These are phyloP conservation scores for Raddia guianensis DNA, from an alignment of 176 grass and related monocot genomes.

Conservation along the genomic window DNA sequence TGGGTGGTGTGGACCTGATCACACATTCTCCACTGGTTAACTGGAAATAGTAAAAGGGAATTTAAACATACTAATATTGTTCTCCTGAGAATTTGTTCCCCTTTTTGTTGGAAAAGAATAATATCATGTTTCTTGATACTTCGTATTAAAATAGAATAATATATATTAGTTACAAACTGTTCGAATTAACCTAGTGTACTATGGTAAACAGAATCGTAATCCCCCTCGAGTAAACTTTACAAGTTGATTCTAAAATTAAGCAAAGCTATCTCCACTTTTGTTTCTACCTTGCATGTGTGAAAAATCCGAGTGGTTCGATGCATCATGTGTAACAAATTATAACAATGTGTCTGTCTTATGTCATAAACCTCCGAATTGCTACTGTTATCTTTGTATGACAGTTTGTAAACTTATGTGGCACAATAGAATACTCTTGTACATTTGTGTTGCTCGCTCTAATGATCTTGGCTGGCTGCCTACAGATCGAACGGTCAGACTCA, in stretches of 20 bases:
- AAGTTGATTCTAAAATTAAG: not conserved
- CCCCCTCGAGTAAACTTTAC: not conserved
- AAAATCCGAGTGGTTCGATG: not conserved
- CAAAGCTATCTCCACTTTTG: not conserved
- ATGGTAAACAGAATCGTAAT: not conserved
- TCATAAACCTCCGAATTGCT: not conserved
- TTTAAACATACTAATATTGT: not conserved
- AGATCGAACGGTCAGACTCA: too few species aligned
- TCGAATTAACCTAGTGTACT: not conserved
- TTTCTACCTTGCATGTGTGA: not conserved
- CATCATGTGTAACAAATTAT: not conserved
- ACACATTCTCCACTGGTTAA: slow-evolving; percentile 13
- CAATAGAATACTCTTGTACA: not conserved
- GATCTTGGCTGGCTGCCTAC: too few species aligned
- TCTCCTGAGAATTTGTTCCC: not conserved
- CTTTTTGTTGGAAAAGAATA: slow-evolving; percentile 12
- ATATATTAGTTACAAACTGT: not conserved
- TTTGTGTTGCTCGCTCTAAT: not conserved
- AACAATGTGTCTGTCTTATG: not conserved
- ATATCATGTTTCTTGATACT: not conserved
- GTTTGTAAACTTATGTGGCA: not conserved
- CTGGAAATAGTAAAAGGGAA: slow-evolving; percentile 23
- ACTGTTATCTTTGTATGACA: not conserved
- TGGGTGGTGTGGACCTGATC: not conserved
- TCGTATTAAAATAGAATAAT: slow-evolving; percentile 5